phyloP scores from a whole-genome alignment of 352 stramenopile genomes.

The Phytopythium ostracodes region DNA sequence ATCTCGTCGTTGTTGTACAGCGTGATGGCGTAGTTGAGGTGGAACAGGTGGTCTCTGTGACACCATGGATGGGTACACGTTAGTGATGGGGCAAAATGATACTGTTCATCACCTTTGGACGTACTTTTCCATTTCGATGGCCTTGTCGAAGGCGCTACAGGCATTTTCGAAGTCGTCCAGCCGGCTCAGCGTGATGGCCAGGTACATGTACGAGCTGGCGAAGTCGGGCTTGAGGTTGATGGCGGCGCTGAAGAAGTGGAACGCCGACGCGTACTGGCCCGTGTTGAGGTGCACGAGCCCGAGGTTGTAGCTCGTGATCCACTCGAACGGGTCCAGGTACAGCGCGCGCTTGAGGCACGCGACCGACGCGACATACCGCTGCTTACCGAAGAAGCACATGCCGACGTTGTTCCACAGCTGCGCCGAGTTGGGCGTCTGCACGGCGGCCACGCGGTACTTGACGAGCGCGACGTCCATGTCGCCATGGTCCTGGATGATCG shows the following conservation, averaged over 20 bases:
- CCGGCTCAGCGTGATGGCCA: slow-evolving; percentile 85
- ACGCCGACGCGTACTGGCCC: slow-evolving; percentile 90
- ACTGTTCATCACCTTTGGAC: too few relatives aligned
- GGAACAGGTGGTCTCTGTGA: slow-evolving; percentile 77
- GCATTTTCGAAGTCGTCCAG: slow-evolving; percentile 93
- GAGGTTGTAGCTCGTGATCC: slow-evolving; percentile 94
- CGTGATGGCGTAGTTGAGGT: slow-evolving; percentile 88
- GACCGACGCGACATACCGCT: slow-evolving; percentile 81
- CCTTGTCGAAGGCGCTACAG: slow-evolving; percentile 90
- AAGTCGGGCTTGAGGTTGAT: slow-evolving; percentile 89
- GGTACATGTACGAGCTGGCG: slow-evolving; percentile 91
- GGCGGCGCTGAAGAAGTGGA: slow-evolving; percentile 90
- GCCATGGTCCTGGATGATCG: slow-evolving; percentile 92
- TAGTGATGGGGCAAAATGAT: too few relatives aligned
- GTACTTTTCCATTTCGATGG: slow-evolving; percentile 84
- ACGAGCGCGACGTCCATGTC: slow-evolving; percentile 93
- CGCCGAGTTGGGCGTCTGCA: slow-evolving; percentile 89
- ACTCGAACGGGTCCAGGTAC: slow-evolving; percentile 94
- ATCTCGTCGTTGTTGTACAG: slow-evolving; percentile 90
- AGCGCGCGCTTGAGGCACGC: slow-evolving; percentile 90
- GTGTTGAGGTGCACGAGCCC: slow-evolving; percentile 92
- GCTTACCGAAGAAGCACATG: slow-evolving; percentile 95
- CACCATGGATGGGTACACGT: neutral
- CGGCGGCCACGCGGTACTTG: slow-evolving; percentile 92
- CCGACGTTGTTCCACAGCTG: slow-evolving; percentile 96